Percentiles rank a stretch among this genome's conserved stretches.
Evolutionary conservation across 495 filamentous ascomycete genomes (phyloP).

Genomic region (Hypoxylon rickii): DNA sequence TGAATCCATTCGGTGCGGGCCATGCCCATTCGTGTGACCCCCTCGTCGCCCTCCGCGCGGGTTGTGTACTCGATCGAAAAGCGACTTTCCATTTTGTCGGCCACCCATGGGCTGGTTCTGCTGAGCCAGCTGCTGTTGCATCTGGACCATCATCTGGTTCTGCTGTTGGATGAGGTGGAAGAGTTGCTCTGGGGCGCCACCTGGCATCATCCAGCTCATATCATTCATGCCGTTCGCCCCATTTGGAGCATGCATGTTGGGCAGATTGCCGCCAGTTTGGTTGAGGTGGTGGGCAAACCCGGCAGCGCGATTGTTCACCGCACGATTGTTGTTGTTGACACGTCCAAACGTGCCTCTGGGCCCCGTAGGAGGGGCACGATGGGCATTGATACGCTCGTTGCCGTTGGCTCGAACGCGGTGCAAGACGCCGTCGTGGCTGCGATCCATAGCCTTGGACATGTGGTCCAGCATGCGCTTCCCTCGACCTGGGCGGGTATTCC

Average conservation of each 20-base stretch:
- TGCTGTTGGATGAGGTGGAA: constrained; percentile 89
- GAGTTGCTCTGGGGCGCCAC: constrained; percentile 65
- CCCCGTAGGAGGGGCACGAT: constrained; percentile 76
- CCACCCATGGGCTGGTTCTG: constrained; percentile 40
- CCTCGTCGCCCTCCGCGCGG: constrained; percentile 48
- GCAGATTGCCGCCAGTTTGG: constrained; percentile 39
- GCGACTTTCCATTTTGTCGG: constrained; percentile 60
- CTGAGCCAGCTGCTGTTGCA: constrained; percentile 66
- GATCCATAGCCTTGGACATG: constrained; percentile 84
- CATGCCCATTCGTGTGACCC: constrained; percentile 41
- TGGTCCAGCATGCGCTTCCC: constrained; percentile 85
- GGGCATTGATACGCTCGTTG: constrained; percentile 75
- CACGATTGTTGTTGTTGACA: constrained; percentile 50
- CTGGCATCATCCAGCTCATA: constrained; percentile 55
- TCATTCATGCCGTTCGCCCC: constrained; percentile 49
- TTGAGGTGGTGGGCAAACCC: constrained; percentile 50
- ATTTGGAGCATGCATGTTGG: constrained; percentile 38
- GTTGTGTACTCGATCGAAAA: constrained; percentile 75
- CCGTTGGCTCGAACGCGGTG: constrained; percentile 81
- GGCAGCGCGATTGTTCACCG: constrained; percentile 48
- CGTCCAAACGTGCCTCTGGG: constrained; percentile 60
- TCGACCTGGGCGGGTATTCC: constrained; percentile 54
- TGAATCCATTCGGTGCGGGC: constrained; percentile 31
- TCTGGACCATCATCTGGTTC: constrained; percentile 77
- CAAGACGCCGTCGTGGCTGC: constrained; percentile 70